Conservation (phyloP, 257 asterid genomes). For the Perilla frutescens region DNA sequence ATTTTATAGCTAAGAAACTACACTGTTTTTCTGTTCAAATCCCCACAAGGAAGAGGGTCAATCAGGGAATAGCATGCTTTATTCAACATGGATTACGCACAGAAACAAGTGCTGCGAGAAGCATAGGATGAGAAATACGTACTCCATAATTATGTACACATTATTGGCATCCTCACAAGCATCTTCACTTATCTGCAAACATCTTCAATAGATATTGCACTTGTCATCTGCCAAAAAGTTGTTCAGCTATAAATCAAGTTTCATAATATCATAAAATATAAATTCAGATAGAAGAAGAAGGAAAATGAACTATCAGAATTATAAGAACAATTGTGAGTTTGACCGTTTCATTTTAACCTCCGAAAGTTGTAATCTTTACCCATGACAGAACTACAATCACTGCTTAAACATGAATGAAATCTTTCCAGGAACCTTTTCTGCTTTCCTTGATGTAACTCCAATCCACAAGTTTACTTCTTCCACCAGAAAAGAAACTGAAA, state of each 20-base stretch:
- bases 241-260: conserved; percentile 35
- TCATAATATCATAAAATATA: conserved; percentile 7
- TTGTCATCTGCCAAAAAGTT: conserved; percentile 79
- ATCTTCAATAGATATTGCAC: conserved; percentile 93
- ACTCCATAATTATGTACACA: conserved; percentile 95
- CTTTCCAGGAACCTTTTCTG: neutral
- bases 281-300: conserved; percentile 1
- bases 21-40: conserved; percentile 11
- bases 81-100: neutral
- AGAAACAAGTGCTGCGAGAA: conserved; percentile 28
- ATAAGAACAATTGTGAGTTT: neutral
- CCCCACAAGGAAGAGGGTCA: neutral
- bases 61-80: conserved; percentile 20
- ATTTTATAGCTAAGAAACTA: conserved; percentile 12
- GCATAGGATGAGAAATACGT: conserved; percentile 50
- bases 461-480: conserved; percentile 18
- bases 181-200: conserved; percentile 98
- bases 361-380: conserved; percentile 17
- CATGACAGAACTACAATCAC: conserved; percentile 18
- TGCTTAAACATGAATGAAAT: neutral
- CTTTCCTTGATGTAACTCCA: neutral
- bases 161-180: conserved; percentile 93
- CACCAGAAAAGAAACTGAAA: neutral
- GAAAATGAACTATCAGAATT: conserved; percentile 9
- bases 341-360: conserved; percentile 18